Evolutionary conservation across 1,284 basidiomycete genomes (phyloP).

Genomic region (Melampsora abietis-canadensis): DNA sequence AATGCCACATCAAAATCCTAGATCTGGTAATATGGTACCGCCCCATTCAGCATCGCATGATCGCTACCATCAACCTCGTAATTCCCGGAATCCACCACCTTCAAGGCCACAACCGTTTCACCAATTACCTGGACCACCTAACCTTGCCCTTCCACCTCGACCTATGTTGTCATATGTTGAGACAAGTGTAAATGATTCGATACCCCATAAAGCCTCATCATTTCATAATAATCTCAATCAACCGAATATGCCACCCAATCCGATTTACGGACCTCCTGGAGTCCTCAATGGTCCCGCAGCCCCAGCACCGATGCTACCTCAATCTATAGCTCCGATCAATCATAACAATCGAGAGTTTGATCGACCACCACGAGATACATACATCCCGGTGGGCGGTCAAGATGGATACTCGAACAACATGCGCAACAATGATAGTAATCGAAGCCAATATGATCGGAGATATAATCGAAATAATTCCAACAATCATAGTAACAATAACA

Average conservation of each 20-base stretch:
- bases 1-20: not conserved
- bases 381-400: not conserved
- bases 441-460: not conserved
- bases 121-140: not conserved
- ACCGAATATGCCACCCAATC: not conserved
- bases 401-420: not conserved
- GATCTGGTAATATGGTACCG: not conserved
- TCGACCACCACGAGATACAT: slow-evolving; percentile 3
- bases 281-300: not conserved
- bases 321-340: not conserved
- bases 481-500: not conserved
- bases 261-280: too few relatives aligned
- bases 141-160: not conserved
- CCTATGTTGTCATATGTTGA: slow-evolving; percentile 1
- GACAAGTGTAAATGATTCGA: not conserved
- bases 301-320: not conserved
- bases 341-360: not conserved
- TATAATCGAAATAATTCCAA: not conserved
- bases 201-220: not conserved
- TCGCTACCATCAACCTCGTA: not conserved
- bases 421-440: not conserved
- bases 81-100: not conserved
- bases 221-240: not conserved
- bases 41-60: not conserved
- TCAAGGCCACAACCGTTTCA: not conserved